Percentiles rank a stretch among this genome's conserved stretches.
phyloP scores from a whole-genome alignment of 176 grass and related monocot genomes.

The Rhynchospora breviuscula region DNA sequence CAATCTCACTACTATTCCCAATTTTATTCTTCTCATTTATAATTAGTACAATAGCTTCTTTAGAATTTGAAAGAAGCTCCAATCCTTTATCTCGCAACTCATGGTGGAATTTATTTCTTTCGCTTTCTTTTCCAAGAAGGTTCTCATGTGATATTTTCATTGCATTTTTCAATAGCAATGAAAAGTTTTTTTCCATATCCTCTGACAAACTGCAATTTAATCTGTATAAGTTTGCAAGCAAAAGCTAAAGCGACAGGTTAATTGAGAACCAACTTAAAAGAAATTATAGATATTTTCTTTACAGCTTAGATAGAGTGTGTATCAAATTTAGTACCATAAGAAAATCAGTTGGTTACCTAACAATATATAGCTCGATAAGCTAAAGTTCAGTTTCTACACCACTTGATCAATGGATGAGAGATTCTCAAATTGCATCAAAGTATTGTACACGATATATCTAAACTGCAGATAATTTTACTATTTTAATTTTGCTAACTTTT shows the following conservation, averaged over 20 bases:
- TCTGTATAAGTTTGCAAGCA: constrained; percentile 4
- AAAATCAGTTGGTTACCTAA: no score
- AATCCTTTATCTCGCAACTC: constrained; percentile 41
- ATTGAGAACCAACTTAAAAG: no score
- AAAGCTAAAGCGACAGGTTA: neutral
- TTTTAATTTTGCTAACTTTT: no score
- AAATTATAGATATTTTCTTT: no score
- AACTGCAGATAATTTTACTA: no score
- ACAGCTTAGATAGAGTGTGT: no score
- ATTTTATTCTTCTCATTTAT: constrained; percentile 29
- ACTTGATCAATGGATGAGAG: no score
- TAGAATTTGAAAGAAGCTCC: constrained; percentile 58
- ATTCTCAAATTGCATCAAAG: no score
- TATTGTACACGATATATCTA: no score
- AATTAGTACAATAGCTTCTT: constrained; percentile 68
- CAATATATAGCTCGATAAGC: no score
- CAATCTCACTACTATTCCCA: constrained; percentile 31
- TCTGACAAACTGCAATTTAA: constrained; percentile 50
- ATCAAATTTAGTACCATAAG: no score
- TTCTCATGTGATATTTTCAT: constrained; percentile 43
- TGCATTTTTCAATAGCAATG: constrained; percentile 39
- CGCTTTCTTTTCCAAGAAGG: constrained; percentile 34
- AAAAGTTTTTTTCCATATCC: constrained; percentile 25
- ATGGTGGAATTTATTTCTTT: constrained; percentile 42
- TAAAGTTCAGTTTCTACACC: no score